These are phyloP conservation scores for Cyberlindnera sargentensis DNA, from an alignment of 805 yeast genomes.

Conservation along the genomic window DNA sequence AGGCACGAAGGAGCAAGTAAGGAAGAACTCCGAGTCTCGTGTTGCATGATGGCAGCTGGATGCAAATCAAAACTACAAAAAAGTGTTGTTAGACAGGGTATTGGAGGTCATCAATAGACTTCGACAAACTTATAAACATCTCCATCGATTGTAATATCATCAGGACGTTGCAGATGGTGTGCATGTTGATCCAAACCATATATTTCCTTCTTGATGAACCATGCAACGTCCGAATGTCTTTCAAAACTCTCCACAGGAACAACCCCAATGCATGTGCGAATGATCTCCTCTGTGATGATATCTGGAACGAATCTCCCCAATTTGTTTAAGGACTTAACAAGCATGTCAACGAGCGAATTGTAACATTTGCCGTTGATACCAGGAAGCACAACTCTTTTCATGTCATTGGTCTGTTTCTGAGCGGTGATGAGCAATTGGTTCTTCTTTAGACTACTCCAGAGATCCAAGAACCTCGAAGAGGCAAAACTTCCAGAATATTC, in stretches of 20 bases:
- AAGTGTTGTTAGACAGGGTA: no score
- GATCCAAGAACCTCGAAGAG: slow-evolving; percentile 37
- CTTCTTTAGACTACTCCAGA: slow-evolving; percentile 30
- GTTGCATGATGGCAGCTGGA: no score
- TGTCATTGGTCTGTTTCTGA: slow-evolving; percentile 1
- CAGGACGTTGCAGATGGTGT: not conserved
- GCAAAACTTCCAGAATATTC: slow-evolving; percentile 40
- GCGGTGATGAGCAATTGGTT: slow-evolving; percentile 12
- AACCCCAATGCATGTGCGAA: slow-evolving; percentile 16
- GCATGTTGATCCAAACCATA: slow-evolving; percentile 1
- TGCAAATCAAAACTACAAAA: no score
- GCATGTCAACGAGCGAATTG: slow-evolving; percentile 15
- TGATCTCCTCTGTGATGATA: slow-evolving; percentile 13
- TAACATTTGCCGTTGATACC: slow-evolving; percentile 19
- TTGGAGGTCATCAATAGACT: not conserved
- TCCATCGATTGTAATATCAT: slow-evolving; percentile 3
- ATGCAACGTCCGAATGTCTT: slow-evolving; percentile 20
- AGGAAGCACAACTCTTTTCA: slow-evolving; percentile 16
- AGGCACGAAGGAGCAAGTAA: no score
- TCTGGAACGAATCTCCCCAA: slow-evolving; percentile 22
- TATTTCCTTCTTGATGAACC: slow-evolving; percentile 17
- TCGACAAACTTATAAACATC: slow-evolving; percentile 3
- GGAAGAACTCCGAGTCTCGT: no score
- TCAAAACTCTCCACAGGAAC: slow-evolving; percentile 14
- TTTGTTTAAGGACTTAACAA: slow-evolving; percentile 12